Conservation (phyloP, 495 filamentous ascomycete species). For the Jackrogersella minutella region DNA sequence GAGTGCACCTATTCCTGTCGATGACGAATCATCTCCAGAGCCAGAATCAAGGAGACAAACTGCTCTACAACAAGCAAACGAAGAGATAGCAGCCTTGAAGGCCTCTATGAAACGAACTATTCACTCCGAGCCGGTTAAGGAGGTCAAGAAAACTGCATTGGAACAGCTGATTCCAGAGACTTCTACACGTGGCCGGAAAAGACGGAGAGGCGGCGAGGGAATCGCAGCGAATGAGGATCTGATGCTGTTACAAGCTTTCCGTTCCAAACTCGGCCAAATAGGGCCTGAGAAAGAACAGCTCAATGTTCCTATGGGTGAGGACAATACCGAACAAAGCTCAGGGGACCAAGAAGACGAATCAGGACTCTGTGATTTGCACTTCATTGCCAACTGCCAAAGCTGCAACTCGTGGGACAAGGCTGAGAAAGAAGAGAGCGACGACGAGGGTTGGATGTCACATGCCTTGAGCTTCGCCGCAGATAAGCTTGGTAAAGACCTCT, state of each 20-base stretch:
- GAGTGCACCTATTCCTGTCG: slow-evolving; percentile 25
- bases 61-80: slow-evolving; percentile 81
- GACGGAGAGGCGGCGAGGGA: slow-evolving; percentile 63
- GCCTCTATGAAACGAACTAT: slow-evolving; percentile 89
- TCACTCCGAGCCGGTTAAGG: slow-evolving; percentile 62
- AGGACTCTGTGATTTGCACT: slow-evolving; percentile 85
- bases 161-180: slow-evolving; percentile 86
- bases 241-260: slow-evolving; percentile 77
- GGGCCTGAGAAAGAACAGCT: slow-evolving; percentile 56
- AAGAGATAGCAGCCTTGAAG: slow-evolving; percentile 89
- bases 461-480: slow-evolving; percentile 86
- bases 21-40: slow-evolving; percentile 53
- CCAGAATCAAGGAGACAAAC: slow-evolving; percentile 65
- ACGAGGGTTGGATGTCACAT: slow-evolving; percentile 73
- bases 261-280: slow-evolving; percentile 73
- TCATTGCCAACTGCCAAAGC: slow-evolving; percentile 91
- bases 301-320: slow-evolving; percentile 40
- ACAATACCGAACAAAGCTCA: slow-evolving; percentile 43
- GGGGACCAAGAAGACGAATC: slow-evolving; percentile 70
- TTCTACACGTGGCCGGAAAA: slow-evolving; percentile 80
- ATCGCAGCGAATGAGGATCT: slow-evolving; percentile 61
- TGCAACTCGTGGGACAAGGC: slow-evolving; percentile 80
- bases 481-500: slow-evolving; percentile 87
- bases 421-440: slow-evolving; percentile 68
- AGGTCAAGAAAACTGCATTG: slow-evolving; percentile 62